Evolutionary conservation across 2,329 filamentous ascomycete genomes (phyloP), one percentile per base, ranked within the genome.

Genomic region (Didymella glomerata): DNA sequence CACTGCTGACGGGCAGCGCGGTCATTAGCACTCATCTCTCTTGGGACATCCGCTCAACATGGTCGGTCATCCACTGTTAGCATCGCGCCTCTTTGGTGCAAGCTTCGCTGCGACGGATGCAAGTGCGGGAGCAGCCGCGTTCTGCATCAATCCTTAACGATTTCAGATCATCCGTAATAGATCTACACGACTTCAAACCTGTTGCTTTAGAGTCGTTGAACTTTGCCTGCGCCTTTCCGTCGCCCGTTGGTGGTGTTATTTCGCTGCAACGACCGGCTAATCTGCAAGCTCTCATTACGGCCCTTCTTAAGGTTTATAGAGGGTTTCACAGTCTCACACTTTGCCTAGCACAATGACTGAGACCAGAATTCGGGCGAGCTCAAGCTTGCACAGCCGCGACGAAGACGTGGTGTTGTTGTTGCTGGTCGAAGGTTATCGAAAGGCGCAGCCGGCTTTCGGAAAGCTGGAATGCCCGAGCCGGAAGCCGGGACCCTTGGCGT

Each of bases 91-190:
- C 28, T 34, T 40, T 16, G 18, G 40, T 51, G 24, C 46, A 51
- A 40, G 36, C 18, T 40, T 41, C 47, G 41, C 46, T 42, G 11
- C 16, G n/a, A 41, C 28, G 4, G 6, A 25, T 45, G 47, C 46
- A 10, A 40, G 34, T 14, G 44, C 54, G 54, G 54, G 54, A 57
- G 54, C 48, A 48, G 48, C 54, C 54, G 48, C 48, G 3, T 25
- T n/a, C 44, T 56, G 48, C 46, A 63, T 63, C 54, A 58, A 57
- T 51, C 34, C 30, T 14, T 13, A 14, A 16, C 13, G 30, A 16
- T 13, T 32, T 32, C 30, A 32, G 30, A 32, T 22, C 30, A 42
- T 30, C 24, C 30, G 34, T 27, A 36, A 42, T 27, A 13, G 24
- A 14, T 30, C 16, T 25, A 20, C 2, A 48, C 3, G 13, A 18